Percentiles rank a stretch among this genome's conserved stretches.
Evolutionary conservation across 2,329 filamentous ascomycete genomes (phyloP).

Genomic region (Pseudopyrenochaeta lycopersici): DNA sequence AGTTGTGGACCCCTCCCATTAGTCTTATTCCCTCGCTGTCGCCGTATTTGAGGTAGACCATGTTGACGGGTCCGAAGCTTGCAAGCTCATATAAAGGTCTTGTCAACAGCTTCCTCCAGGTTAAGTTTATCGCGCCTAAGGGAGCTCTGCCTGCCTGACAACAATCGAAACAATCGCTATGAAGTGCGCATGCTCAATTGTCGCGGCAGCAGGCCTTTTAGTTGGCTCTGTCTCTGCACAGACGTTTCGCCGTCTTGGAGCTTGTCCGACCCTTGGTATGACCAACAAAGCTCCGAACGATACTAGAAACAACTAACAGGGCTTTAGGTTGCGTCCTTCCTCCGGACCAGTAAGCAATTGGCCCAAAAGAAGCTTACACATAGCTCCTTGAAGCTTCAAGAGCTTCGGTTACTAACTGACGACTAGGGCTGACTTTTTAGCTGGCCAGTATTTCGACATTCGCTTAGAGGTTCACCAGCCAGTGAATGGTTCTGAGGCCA

Average conservation of each 20-base stretch:
- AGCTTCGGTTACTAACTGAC: slow-evolving; percentile 13
- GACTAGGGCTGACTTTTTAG: slow-evolving; percentile 76
- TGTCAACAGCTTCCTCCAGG: slow-evolving; percentile 18
- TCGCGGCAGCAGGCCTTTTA: slow-evolving; percentile 39
- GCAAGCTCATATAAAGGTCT: slow-evolving; percentile 43
- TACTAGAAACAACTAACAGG: slow-evolving; percentile 19
- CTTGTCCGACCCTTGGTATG: slow-evolving; percentile 63
- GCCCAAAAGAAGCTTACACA: slow-evolving; percentile 1
- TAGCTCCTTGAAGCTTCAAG: slow-evolving; percentile 6
- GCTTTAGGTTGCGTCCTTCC: slow-evolving; percentile 61
- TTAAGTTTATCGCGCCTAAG: slow-evolving; percentile 27
- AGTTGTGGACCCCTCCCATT: slow-evolving; percentile 24
- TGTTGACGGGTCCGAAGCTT: slow-evolving; percentile 34
- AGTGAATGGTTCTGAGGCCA: slow-evolving; percentile 82
- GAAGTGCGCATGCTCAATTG: slow-evolving; percentile 40
- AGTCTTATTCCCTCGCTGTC: slow-evolving; percentile 7
- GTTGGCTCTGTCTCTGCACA: slow-evolving; percentile 52
- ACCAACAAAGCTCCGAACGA: background rate
- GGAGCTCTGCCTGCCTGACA: slow-evolving; percentile 20
- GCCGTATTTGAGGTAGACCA: slow-evolving; percentile 12
- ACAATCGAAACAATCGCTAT: slow-evolving; percentile 35
- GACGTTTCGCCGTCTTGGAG: slow-evolving; percentile 64
- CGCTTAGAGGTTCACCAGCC: slow-evolving; percentile 84
- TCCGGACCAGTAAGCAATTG: slow-evolving; percentile 61
- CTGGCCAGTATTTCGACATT: slow-evolving; percentile 85